phyloP scores from a whole-genome alignment of 768 basidiomycete genomes.

The Termitomyces sp. region DNA sequence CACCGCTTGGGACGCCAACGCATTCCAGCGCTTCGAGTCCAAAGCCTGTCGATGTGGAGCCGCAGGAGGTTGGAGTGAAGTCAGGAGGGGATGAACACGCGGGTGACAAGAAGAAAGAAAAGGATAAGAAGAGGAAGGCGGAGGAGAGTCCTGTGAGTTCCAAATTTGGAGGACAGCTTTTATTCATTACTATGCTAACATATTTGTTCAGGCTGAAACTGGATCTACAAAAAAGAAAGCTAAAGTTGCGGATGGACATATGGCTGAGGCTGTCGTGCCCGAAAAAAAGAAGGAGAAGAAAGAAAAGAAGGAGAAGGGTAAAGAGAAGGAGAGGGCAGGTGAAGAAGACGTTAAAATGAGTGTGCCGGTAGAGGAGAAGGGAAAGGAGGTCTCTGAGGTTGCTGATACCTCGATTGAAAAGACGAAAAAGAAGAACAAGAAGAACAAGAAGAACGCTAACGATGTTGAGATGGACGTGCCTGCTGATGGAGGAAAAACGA shows the following conservation, averaged over 20 bases:
- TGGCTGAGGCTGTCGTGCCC: constrained; percentile 9
- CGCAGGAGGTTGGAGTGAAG: constrained; percentile 8
- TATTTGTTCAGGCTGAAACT: neutral
- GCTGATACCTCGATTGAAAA: constrained; percentile 11
- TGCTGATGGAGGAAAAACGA: constrained; percentile 16
- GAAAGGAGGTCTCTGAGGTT: constrained; percentile 11
- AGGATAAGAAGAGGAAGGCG: constrained; percentile 29
- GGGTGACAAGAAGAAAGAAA: constrained; percentile 23
- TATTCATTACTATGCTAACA: neutral
- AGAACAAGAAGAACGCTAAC: constrained; percentile 14
- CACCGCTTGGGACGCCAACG: constrained; percentile 62
- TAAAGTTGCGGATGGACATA: constrained; percentile 17
- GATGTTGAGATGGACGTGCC: constrained; percentile 10
- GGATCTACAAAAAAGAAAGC: constrained; percentile 23
- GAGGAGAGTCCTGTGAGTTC: constrained; percentile 22
- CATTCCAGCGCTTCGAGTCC: constrained; percentile 26
- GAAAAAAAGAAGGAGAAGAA: constrained; percentile 24
- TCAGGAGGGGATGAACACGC: constrained; percentile 2
- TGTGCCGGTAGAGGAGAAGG: constrained; percentile 11
- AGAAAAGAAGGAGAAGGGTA: constrained; percentile 25
- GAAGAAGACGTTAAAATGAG: constrained; percentile 10
- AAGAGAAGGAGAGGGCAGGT: constrained; percentile 16
- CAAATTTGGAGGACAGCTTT: neutral
- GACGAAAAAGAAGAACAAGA: constrained; percentile 10
- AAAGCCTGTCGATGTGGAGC: constrained; percentile 4